Percentiles rank a stretch among this genome's conserved stretches.
Evolutionary conservation across 805 yeast genomes (phyloP).

Genomic region (Lipomyces starkeyi): DNA sequence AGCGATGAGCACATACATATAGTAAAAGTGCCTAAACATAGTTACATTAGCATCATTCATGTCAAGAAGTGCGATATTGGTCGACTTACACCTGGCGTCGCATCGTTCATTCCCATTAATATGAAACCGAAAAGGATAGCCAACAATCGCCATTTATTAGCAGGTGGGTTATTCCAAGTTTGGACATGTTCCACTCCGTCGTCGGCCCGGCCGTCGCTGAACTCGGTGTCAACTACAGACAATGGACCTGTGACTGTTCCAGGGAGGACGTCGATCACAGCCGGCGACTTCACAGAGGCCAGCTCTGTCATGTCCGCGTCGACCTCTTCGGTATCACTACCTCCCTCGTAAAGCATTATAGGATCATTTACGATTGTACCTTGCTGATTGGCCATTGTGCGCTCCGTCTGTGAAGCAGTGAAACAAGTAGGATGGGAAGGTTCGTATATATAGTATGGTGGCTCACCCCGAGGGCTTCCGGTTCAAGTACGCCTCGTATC

Average conservation of each 20-base stretch:
- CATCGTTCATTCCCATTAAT: slow-evolving; percentile 49
- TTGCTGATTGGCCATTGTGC: background rate
- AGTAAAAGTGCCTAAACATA: slow-evolving; percentile 9
- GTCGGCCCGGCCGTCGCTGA: background rate
- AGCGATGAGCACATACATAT: slow-evolving; percentile 4
- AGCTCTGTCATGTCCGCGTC: slow-evolving; percentile 1
- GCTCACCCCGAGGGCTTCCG: too few relatives aligned
- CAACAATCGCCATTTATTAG: slow-evolving; percentile 18
- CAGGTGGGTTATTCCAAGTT: slow-evolving; percentile 28
- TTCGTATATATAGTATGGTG: background rate
- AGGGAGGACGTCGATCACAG: background rate
- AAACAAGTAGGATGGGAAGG: background rate
- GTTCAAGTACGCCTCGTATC: too few relatives aligned
- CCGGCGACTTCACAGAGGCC: background rate
- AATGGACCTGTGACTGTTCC: background rate
- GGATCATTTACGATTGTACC: background rate
- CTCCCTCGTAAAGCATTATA: background rate
- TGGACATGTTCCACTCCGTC: slow-evolving; percentile 12
- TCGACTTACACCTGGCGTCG: slow-evolving; percentile 58
- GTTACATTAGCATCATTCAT: background rate
- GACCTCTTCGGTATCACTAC: background rate
- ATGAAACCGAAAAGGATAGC: slow-evolving; percentile 30
- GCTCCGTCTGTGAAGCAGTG: background rate
- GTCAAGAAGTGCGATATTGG: background rate
- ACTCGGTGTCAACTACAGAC: slow-evolving; percentile 7